Percentiles rank a stretch among this genome's conserved stretches.
phyloP scores from a whole-genome alignment of 257 asterid species.

The Marsdenia floribunda region DNA sequence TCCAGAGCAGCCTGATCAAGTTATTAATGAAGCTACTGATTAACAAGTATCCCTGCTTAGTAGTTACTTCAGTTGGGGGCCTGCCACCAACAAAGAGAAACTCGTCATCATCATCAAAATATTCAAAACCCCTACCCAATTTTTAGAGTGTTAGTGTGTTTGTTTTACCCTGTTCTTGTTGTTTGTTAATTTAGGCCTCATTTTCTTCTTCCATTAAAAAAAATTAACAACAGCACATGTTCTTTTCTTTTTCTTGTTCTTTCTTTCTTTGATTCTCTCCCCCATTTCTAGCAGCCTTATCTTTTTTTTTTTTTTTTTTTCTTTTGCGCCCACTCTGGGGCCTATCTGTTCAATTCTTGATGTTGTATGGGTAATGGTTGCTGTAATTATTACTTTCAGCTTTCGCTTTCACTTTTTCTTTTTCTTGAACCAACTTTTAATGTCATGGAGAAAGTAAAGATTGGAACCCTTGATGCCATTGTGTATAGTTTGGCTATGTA shows the following conservation, averaged over 20 bases:
- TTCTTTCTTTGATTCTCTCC: constrained; percentile 10
- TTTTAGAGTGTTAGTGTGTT: constrained; percentile 13
- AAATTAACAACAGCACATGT: constrained; percentile 9
- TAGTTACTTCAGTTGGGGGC: constrained; percentile 2
- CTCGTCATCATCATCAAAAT: constrained; percentile 1
- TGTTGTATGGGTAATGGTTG: constrained; percentile 27
- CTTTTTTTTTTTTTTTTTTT: neutral
- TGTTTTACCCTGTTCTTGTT: constrained; percentile 9
- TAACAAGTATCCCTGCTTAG: neutral
- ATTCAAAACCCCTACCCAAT: constrained; percentile 8
- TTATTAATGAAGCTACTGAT: constrained; percentile 22
- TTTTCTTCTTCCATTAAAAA: constrained; percentile 5
- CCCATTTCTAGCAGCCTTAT: constrained; percentile 16
- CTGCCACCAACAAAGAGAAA: constrained; percentile 12
- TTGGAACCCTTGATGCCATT: constrained; percentile 8
- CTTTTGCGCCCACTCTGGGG: constrained; percentile 1
- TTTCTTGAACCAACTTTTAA: constrained; percentile 21
- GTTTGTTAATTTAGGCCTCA: constrained; percentile 17
- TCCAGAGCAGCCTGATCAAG: constrained; percentile 21
- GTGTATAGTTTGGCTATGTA: neutral
- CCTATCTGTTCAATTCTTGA: constrained; percentile 18
- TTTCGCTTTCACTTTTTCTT: constrained; percentile 36
- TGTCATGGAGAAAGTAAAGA: constrained; percentile 10
- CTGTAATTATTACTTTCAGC: constrained; percentile 23
- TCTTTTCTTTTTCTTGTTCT: neutral